Evolutionary conservation across 306 rosid genomes (phyloP), one percentile per base, ranked within the genome.

Genomic region (Prunus davidiana): DNA sequence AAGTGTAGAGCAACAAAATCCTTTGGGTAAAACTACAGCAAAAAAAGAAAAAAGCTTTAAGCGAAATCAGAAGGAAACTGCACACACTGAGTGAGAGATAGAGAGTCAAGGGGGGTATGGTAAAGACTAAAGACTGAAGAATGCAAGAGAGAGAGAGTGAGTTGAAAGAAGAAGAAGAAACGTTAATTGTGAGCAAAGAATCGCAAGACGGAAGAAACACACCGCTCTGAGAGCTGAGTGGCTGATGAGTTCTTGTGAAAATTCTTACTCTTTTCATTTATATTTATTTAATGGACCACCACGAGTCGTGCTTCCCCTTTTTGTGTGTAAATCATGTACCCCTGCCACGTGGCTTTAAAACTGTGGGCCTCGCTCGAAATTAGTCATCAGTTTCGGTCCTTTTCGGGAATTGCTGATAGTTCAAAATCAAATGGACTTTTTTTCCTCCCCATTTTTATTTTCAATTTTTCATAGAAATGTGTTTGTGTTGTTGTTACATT

Each of bases 221-320:
- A 66, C 52, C 71, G 71, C 54, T 20, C 19, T 9, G 46, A 43
- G 46, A 12, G 77, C 55, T 58, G 57, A 43, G 68, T 22, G 77
- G 69, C 69, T 61, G 69, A 73, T 27, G 77, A 73, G 58, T 45
- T 46, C 28, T 41, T 18, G 67, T 25, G 49, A 60, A 62, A 60
- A 24, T 60, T 25, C 46, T 2, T 1, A 11, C 19, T 25, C 32
- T 25, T 18, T 7, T 8, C 32, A 12, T 72, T 41, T 2, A 9
- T 25, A 63, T 63, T 63, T 63, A 14, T 30, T 15, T 27, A 15
- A 14, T 28, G 67, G 45, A 28, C 45, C 67, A 28, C 67, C 11
- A 22, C 27, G 25, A 3, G 5, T 55, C 13, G 5, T 32, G 0
- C 10, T 20, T 0, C 32, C 13, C 41, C 0, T 5, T 24, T 57